A percentile compares a stretch with the other conserved stretches of the same genome.
phyloP scores from a whole-genome alignment of 2,329 filamentous ascomycete genomes.

The Aspergillus pseudotamarii region DNA sequence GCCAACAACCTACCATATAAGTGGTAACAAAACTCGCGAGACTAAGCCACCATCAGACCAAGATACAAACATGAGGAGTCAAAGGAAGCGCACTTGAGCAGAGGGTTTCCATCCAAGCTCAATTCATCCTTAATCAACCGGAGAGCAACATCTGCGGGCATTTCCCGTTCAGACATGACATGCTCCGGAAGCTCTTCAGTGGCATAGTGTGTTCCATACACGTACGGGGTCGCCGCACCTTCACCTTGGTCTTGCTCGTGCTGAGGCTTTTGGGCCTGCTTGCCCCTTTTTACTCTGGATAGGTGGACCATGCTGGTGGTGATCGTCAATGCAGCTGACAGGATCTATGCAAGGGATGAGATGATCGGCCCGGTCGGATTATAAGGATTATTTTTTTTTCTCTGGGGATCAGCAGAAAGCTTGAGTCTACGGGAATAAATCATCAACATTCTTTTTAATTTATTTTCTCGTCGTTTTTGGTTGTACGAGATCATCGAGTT shows the following conservation, averaged over 20 bases:
- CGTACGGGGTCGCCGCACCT: constrained; percentile 57
- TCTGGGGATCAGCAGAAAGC: not conserved
- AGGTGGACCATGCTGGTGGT: not conserved
- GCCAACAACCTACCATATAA: constrained; percentile 55
- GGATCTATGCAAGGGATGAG: not conserved
- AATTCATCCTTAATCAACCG: constrained; percentile 66
- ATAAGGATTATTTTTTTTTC: not conserved
- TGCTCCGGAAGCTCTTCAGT: constrained; percentile 74
- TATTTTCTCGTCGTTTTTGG: not conserved
- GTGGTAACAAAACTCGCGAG: constrained; percentile 66
- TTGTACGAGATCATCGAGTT: not conserved
- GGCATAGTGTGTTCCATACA: constrained; percentile 87
- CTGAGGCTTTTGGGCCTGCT: constrained; percentile 32
- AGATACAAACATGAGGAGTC: not conserved
- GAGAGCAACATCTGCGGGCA: constrained; percentile 75
- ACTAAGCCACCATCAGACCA: not conserved
- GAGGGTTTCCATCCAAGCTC: constrained; percentile 67
- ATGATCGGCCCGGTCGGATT: not conserved
- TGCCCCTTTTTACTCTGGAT: constrained; percentile 1
- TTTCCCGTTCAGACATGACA: constrained; percentile 83
- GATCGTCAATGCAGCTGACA: not conserved
- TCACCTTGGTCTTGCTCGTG: constrained; percentile 15
- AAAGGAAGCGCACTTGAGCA: constrained; percentile 61
- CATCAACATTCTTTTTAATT: too few relatives aligned
- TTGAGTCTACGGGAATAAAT: not conserved